These are phyloP conservation scores for Eutrema heterophyllum DNA, from an alignment of 345 rosid genomes.

Conservation along the genomic window DNA sequence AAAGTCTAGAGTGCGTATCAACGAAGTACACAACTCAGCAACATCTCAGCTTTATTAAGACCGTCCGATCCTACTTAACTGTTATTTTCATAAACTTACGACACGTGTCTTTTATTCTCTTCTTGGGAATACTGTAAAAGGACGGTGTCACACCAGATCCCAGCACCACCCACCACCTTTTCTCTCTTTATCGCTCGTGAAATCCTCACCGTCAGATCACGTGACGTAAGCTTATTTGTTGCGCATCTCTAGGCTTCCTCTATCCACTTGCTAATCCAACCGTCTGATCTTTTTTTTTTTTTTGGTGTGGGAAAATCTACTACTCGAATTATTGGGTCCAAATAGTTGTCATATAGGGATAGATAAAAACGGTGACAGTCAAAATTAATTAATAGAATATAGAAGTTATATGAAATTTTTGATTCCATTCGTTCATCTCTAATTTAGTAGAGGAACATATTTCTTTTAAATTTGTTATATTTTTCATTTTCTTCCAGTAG, in stretches of 20 bases:
- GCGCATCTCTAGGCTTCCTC: conserved; percentile 29
- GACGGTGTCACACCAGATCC: conserved; percentile 22
- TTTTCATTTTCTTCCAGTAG: no score
- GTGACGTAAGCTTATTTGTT: conserved; percentile 18
- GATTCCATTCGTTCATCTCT: no score
- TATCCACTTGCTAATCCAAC: conserved; percentile 10
- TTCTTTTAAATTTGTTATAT: no score
- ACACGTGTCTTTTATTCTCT: neutral
- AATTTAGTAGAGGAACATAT: no score
- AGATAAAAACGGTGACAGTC: no score
- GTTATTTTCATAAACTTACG: neutral
- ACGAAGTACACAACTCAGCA: conserved; percentile 6
- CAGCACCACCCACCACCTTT: neutral
- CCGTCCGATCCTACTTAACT: conserved; percentile 19
- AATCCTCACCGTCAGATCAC: conserved; percentile 31
- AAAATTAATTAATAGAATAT: no score
- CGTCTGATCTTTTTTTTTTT: neutral
- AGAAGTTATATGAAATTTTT: no score
- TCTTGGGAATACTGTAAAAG: neutral
- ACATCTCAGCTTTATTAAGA: neutral
- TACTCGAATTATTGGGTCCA: neutral
- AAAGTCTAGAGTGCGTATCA: conserved; percentile 10
- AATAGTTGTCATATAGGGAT: no score
- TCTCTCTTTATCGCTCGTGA: neutral
- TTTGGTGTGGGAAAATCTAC: neutral